A percentile compares a stretch with the other conserved stretches of the same genome.
Evolutionary conservation across 345 rosid species (phyloP).

Genomic region (Salix caprea): DNA sequence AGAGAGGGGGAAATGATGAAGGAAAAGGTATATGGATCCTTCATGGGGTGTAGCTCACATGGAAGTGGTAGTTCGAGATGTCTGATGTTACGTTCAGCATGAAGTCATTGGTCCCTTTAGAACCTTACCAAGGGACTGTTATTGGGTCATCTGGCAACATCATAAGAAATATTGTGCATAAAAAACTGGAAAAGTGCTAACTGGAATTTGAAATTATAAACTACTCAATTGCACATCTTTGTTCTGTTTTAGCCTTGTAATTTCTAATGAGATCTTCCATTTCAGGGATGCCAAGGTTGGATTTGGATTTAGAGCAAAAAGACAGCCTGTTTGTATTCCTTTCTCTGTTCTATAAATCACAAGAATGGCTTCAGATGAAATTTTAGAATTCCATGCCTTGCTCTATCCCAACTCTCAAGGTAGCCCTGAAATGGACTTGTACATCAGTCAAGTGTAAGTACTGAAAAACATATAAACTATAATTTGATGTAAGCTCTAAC

Average conservation of each 20-base stretch:
- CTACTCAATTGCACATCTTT: neutral
- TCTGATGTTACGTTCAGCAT: neutral
- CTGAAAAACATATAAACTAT: neutral
- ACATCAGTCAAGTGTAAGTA: neutral
- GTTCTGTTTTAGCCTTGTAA: neutral
- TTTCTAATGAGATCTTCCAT: neutral
- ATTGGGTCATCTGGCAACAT: neutral
- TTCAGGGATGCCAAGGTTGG: neutral
- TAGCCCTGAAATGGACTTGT: neutral
- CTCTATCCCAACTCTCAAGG: neutral
- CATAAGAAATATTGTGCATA: neutral
- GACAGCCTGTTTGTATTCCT: neutral
- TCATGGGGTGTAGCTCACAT: neutral
- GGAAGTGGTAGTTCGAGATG: neutral
- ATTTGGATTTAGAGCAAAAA: neutral
- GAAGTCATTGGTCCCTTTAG: neutral
- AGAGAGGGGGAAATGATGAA: neutral
- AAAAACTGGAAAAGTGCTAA: neutral
- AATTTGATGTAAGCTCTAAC: neutral
- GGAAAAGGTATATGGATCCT: neutral
- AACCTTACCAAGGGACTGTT: too few relatives aligned
- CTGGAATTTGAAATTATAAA: neutral
- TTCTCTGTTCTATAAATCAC: neutral
- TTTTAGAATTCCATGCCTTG: neutral
- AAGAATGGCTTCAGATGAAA: neutral